phyloP scores from a whole-genome alignment of 2,329 filamentous ascomycete genomes.

The Beauveria bassiana region DNA sequence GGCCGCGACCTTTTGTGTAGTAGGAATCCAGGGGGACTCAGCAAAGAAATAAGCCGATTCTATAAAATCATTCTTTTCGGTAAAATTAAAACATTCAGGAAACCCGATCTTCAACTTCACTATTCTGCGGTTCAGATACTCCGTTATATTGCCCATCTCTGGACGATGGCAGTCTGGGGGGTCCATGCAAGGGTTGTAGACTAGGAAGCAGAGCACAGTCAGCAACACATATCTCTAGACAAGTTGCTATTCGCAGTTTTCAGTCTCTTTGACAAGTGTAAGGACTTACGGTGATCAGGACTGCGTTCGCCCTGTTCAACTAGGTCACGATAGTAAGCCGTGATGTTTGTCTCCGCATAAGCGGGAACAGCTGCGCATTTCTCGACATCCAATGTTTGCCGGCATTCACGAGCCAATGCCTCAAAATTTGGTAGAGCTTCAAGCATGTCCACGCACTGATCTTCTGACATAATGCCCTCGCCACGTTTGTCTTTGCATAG shows the following conservation, averaged over 20 bases:
- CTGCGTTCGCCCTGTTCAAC: constrained; percentile 31
- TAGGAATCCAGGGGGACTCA: not conserved
- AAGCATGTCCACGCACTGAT: constrained; percentile 21
- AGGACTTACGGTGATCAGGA: constrained; percentile 34
- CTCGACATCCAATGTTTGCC: constrained; percentile 75
- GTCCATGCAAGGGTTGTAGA: constrained; percentile 10
- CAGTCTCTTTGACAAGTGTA: constrained; percentile 24
- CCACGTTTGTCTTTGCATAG: constrained; percentile 12
- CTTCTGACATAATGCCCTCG: constrained; percentile 15
- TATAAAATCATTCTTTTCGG: constrained; percentile 81
- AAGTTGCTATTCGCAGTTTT: constrained; percentile 6
- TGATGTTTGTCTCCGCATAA: not conserved
- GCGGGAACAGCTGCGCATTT: constrained; percentile 48
- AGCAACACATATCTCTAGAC: not conserved
- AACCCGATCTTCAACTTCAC: constrained; percentile 17
- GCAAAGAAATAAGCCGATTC: constrained; percentile 46
- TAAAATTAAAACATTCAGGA: constrained; percentile 67
- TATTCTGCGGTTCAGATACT: constrained; percentile 18
- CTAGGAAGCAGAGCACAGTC: not conserved
- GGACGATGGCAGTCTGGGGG: constrained; percentile 10
- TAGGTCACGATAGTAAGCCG: constrained; percentile 31
- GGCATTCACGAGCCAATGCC: constrained; percentile 51
- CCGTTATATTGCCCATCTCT: constrained; percentile 17
- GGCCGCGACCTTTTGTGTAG: constrained; percentile 12
- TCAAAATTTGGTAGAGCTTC: constrained; percentile 36